phyloP scores from a whole-genome alignment of 768 basidiomycete genomes.

The Trichaptum fuscoviolaceum region DNA sequence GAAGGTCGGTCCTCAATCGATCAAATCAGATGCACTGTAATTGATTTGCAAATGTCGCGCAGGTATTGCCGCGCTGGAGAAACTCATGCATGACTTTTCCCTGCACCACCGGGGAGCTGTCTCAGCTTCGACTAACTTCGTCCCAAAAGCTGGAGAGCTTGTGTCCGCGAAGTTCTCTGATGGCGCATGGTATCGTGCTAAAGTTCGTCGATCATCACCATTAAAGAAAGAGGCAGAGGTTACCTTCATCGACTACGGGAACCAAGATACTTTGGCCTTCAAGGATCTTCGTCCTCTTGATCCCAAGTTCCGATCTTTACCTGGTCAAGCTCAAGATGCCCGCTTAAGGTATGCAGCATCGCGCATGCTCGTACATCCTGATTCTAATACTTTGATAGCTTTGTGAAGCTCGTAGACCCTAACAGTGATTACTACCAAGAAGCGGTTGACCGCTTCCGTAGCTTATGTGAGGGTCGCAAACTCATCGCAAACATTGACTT shows the following conservation, averaged over 20 bases:
- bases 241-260: slow-evolving; percentile 93
- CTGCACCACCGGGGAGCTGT: slow-evolving; percentile 70
- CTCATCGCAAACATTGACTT: slow-evolving; percentile 95
- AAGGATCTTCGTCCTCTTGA: slow-evolving; percentile 86
- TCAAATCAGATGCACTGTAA: background rate
- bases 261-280: slow-evolving; percentile 84
- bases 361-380: slow-evolving; percentile 9
- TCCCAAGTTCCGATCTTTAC: slow-evolving; percentile 80
- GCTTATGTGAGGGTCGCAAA: slow-evolving; percentile 86
- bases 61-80: slow-evolving; percentile 91
- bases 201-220: slow-evolving; percentile 79
- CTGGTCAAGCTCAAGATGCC: slow-evolving; percentile 93
- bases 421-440: slow-evolving; percentile 87
- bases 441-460: slow-evolving; percentile 80
- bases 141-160: slow-evolving; percentile 80
- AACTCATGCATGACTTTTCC: slow-evolving; percentile 92
- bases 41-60: slow-evolving; percentile 1
- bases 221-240: slow-evolving; percentile 93
- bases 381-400: slow-evolving; percentile 66
- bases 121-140: slow-evolving; percentile 58
- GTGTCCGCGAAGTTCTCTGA: slow-evolving; percentile 95
- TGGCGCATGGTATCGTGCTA: slow-evolving; percentile 94
- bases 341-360: slow-evolving; percentile 62
- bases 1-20: slow-evolving; percentile 52
- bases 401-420: slow-evolving; percentile 74